phyloP scores from a whole-genome alignment of 257 asterid species.

The Linderniella brevidens region DNA sequence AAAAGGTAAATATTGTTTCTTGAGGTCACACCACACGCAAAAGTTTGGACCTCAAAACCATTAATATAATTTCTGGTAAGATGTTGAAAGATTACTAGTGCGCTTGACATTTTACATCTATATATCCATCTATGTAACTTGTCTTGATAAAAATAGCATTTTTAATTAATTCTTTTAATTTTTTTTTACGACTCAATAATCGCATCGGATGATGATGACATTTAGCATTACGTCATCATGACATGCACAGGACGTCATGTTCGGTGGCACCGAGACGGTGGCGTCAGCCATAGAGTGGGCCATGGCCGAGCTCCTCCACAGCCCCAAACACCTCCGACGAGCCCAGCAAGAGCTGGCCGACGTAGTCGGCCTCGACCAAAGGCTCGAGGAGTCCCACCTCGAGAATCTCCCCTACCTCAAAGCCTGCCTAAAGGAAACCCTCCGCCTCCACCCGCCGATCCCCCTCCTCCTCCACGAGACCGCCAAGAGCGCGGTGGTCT shows the following conservation, averaged over 20 bases:
- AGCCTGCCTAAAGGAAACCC: constrained; percentile 59
- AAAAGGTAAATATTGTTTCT: no score
- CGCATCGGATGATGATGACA: no score
- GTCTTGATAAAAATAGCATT: no score
- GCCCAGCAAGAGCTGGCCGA: constrained; percentile 54
- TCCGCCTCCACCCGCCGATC: constrained; percentile 83
- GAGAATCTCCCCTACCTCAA: constrained; percentile 43
- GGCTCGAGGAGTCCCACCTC: constrained; percentile 50
- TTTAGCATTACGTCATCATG: no score
- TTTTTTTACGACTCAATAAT: no score
- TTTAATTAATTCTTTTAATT: no score
- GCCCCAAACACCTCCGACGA: constrained; percentile 43
- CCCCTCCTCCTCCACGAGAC: constrained; percentile 91
- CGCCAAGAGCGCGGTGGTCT: constrained; percentile 29
- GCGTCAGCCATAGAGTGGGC: constrained; percentile 93
- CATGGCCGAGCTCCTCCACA: constrained; percentile 60
- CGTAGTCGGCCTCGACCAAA: constrained; percentile 51
- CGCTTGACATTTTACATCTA: no score
- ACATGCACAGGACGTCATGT: constrained; percentile 55
- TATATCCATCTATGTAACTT: no score
- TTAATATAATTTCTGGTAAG: no score
- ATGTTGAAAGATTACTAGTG: no score
- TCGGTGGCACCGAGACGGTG: constrained; percentile 83
- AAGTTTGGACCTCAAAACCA: no score
- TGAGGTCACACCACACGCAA: no score